Percentiles rank a stretch among this genome's conserved stretches.
These are phyloP conservation scores for Cyphellophora attinorum DNA, from an alignment of 2,329 filamentous ascomycete species.

Conservation along the genomic window DNA sequence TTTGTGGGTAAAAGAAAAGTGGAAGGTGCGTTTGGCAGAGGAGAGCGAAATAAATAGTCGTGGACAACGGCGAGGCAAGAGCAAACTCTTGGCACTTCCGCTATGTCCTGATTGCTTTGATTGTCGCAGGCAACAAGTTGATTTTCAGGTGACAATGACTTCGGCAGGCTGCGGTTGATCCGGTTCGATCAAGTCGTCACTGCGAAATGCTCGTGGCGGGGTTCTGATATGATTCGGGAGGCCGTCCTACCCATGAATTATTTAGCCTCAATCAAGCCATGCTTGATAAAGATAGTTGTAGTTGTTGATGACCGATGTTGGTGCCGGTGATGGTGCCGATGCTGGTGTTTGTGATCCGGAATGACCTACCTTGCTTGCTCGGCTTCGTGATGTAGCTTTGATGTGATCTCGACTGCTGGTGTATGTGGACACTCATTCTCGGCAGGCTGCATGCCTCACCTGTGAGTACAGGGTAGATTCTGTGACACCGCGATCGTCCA, in stretches of 20 bases:
- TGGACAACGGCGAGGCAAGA: slow-evolving; percentile 3
- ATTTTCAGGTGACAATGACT: neutral
- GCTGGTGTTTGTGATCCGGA: too few species aligned
- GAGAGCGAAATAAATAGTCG: slow-evolving; percentile 11
- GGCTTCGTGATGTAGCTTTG: neutral
- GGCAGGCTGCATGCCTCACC: slow-evolving; percentile 1
- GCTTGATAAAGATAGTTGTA: too few species aligned
- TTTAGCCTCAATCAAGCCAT: too few species aligned
- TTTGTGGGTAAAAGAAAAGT: slow-evolving; percentile 8
- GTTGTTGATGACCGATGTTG: too few species aligned
- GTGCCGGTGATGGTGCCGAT: too few species aligned
- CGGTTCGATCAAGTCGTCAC: neutral
- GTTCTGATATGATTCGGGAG: neutral
- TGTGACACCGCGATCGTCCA: neutral
- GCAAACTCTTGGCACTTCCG: slow-evolving; percentile 2
- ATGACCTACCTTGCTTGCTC: neutral
- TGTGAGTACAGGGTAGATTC: neutral
- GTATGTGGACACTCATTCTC: neutral
- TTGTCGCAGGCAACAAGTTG: slow-evolving; percentile 4
- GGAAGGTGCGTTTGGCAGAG: slow-evolving; percentile 6
- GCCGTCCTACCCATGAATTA: neutral
- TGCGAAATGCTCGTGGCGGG: neutral
- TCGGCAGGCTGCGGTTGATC: neutral
- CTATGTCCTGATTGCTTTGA: slow-evolving; percentile 4
- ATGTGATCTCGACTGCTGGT: neutral